Percentiles rank a stretch among this genome's conserved stretches.
These are phyloP conservation scores for Monotropa hypopitys DNA, from an alignment of 179 eudicot species.

Conservation along the genomic window DNA sequence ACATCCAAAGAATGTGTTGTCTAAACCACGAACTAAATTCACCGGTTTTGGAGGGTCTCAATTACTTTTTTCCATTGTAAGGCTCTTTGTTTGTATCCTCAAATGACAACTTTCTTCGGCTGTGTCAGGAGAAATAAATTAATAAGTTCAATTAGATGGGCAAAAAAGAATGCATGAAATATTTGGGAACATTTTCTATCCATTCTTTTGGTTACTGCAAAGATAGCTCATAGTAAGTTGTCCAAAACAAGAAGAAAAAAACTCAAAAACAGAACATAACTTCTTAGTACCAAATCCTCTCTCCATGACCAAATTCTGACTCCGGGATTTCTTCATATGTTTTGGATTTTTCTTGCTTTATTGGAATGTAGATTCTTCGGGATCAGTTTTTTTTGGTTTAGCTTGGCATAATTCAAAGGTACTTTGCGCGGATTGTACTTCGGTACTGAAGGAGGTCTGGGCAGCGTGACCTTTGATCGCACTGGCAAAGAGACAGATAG, in stretches of 20 bases:
- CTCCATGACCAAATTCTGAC: background rate
- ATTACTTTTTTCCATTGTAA: conserved; percentile 86
- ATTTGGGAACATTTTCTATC: background rate
- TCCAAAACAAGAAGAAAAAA: background rate
- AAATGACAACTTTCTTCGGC: conserved; percentile 64
- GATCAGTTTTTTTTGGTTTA: too few species aligned
- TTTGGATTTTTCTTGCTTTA: too few species aligned
- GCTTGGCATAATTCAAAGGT: too few species aligned
- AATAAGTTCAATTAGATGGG: background rate
- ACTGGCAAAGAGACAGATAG: too few species aligned
- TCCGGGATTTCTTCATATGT: too few species aligned
- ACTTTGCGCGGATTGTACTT: too few species aligned
- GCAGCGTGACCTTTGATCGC: too few species aligned
- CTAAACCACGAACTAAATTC: conserved; percentile 17
- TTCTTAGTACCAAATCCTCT: background rate
- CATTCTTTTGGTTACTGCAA: background rate
- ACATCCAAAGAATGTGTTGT: conserved; percentile 20
- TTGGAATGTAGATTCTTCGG: too few species aligned
- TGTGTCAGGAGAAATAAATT: background rate
- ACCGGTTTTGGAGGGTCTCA: conserved; percentile 76
- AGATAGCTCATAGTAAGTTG: background rate
- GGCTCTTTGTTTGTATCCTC: conserved; percentile 90
- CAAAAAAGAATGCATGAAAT: background rate
- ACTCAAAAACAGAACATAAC: background rate
- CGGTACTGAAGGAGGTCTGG: too few species aligned